A percentile compares a stretch with the other conserved stretches of the same genome.
phyloP scores from a whole-genome alignment of 2,329 filamentous ascomycete genomes.

The Cladosporium phlei region DNA sequence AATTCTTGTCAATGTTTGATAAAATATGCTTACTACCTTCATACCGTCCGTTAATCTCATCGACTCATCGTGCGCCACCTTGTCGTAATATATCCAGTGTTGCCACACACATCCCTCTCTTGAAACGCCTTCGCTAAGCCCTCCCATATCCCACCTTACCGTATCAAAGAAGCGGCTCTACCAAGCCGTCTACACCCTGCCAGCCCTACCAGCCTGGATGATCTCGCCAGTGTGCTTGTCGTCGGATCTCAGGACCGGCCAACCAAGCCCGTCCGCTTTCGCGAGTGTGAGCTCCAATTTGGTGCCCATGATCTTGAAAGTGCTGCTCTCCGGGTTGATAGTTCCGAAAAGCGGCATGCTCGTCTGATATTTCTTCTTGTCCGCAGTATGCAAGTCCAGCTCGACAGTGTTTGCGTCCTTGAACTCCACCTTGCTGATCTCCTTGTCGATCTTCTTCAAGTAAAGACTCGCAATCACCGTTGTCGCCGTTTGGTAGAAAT shows the following conservation, averaged over 20 bases:
- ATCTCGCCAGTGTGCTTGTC: slow-evolving; percentile 72
- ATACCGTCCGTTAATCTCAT: too few species aligned
- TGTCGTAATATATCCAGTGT: too few species aligned
- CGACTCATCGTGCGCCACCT: too few species aligned
- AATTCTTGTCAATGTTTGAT: too few species aligned
- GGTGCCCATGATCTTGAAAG: slow-evolving; percentile 77
- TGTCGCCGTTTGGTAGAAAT: slow-evolving; percentile 89
- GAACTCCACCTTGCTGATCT: slow-evolving; percentile 68
- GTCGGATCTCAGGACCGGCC: slow-evolving; percentile 79
- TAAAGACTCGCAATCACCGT: slow-evolving; percentile 88
- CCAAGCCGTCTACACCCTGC: slow-evolving; percentile 41
- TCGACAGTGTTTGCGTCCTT: slow-evolving; percentile 52
- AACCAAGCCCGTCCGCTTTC: slow-evolving; percentile 71
- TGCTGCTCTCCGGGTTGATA: slow-evolving; percentile 71
- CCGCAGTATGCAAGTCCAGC: slow-evolving; percentile 80
- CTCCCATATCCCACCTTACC: too few species aligned
- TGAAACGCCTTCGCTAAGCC: too few species aligned
- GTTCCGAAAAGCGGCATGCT: slow-evolving; percentile 69
- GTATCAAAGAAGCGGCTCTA: too few species aligned
- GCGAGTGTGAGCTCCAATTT: slow-evolving; percentile 77
- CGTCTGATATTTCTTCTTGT: slow-evolving; percentile 75
- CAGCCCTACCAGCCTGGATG: slow-evolving; percentile 81
- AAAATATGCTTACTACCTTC: too few species aligned
- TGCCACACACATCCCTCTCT: too few species aligned
- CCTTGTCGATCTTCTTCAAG: slow-evolving; percentile 93